Conservation (phyloP, 345 rosid species). For the Arabidopsis arenosa region DNA sequence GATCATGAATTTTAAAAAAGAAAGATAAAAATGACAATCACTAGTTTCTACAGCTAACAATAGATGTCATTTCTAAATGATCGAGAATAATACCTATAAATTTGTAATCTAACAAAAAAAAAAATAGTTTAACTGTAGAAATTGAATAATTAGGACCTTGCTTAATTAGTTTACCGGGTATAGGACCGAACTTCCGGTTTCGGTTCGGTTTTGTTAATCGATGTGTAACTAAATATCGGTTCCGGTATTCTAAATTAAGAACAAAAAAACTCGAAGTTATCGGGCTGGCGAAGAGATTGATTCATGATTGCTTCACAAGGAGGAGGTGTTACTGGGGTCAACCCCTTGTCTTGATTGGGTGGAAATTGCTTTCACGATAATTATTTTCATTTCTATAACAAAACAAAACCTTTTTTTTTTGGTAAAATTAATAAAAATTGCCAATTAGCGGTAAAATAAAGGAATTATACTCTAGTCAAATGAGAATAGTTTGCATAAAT, state of each 20-base stretch:
- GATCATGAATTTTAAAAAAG: neutral
- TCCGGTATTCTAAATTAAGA: slow-evolving; percentile 33
- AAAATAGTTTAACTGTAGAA: neutral
- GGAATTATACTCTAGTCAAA: neutral
- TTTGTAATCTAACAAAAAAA: neutral
- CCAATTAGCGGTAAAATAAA: neutral
- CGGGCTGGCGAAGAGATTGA: slow-evolving; percentile 42
- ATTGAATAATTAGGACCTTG: neutral
- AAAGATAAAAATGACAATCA: too few relatives aligned
- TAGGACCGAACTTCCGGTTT: slow-evolving; percentile 20
- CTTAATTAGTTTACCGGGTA: neutral
- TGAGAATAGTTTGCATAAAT: neutral
- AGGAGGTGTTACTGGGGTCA: slow-evolving; percentile 45
- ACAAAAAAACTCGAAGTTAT: neutral
- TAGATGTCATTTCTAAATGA: neutral
- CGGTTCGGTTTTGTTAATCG: neutral
- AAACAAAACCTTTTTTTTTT: neutral
- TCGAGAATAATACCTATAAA: neutral
- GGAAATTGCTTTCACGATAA: slow-evolving; percentile 30
- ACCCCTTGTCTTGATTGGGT: slow-evolving; percentile 41
- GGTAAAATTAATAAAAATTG: slow-evolving; percentile 1
- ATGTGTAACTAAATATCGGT: slow-evolving; percentile 2
- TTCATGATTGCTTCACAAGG: slow-evolving; percentile 43
- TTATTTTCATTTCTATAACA: slow-evolving; percentile 5
- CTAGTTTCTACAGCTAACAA: neutral